These are phyloP conservation scores for Arachnomyces sp. DNA, from an alignment of 2,329 filamentous ascomycete species.

Conservation along the genomic window DNA sequence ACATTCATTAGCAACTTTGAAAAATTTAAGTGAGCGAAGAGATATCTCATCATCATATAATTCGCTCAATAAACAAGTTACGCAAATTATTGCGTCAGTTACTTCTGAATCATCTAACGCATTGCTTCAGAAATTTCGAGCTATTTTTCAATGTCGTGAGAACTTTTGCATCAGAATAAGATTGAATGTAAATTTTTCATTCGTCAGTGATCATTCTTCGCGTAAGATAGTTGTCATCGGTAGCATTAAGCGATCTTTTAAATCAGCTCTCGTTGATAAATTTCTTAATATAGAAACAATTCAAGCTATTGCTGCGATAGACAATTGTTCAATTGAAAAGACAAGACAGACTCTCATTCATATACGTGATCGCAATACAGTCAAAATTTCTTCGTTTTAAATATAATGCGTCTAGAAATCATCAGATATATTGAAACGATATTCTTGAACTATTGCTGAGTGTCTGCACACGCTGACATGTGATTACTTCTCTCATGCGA, in stretches of 20 bases:
- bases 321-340: slow-evolving; percentile 81
- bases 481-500: slow-evolving; percentile 73
- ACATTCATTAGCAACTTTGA: slow-evolving; percentile 5
- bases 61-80: slow-evolving; percentile 66
- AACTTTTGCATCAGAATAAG: slow-evolving; percentile 72
- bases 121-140: slow-evolving; percentile 76
- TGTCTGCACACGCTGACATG: slow-evolving; percentile 70
- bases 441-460: slow-evolving; percentile 45
- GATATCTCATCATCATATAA: slow-evolving; percentile 66
- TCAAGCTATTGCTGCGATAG: slow-evolving; percentile 72
- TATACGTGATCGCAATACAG: slow-evolving; percentile 79
- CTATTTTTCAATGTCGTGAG: slow-evolving; percentile 80
- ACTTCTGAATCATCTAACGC: slow-evolving; percentile 79
- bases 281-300: slow-evolving; percentile 64
- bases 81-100: slow-evolving; percentile 90
- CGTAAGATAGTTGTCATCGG: slow-evolving; percentile 90
- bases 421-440: slow-evolving; percentile 55
- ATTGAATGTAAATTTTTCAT: slow-evolving; percentile 84
- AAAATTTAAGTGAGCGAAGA: slow-evolving; percentile 4
- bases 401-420: slow-evolving; percentile 78
- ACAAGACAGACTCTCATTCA: slow-evolving; percentile 81
- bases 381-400: slow-evolving; percentile 85
- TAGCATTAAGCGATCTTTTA: slow-evolving; percentile 70
- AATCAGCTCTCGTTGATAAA: slow-evolving; percentile 69
- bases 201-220: slow-evolving; percentile 76